These are phyloP conservation scores for Yarrowia phangngaensis DNA, from an alignment of 805 yeast species.

Conservation along the genomic window DNA sequence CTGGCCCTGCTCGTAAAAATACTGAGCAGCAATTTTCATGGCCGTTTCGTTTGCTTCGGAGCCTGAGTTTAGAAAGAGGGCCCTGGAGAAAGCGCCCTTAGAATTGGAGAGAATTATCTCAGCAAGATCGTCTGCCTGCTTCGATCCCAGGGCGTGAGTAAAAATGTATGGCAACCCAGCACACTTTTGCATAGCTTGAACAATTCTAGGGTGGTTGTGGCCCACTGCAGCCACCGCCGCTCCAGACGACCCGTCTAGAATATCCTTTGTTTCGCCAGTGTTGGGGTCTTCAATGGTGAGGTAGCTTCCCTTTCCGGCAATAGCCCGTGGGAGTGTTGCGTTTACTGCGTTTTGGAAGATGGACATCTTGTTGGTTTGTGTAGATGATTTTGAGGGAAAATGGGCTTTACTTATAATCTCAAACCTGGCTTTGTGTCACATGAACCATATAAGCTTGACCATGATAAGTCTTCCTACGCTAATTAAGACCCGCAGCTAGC, in stretches of 20 bases:
- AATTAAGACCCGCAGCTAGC: no score
- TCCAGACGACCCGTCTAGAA: slow-evolving; percentile 28
- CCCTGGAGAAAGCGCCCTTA: slow-evolving; percentile 25
- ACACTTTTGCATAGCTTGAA: slow-evolving; percentile 26
- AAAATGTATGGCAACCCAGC: slow-evolving; percentile 27
- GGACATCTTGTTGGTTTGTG: no score
- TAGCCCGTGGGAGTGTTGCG: slow-evolving; percentile 24
- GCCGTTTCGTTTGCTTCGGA: slow-evolving; percentile 64
- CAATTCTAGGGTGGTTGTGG: slow-evolving; percentile 27
- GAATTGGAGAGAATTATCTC: slow-evolving; percentile 27
- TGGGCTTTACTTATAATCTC: no score
- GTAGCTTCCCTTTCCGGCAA: slow-evolving; percentile 27
- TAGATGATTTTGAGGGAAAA: no score
- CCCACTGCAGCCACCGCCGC: slow-evolving; percentile 29
- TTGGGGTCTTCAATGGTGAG: slow-evolving; percentile 28
- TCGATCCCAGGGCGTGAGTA: slow-evolving; percentile 28
- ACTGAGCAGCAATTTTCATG: slow-evolving; percentile 53
- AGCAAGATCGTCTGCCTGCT: slow-evolving; percentile 28
- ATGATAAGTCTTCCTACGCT: no score
- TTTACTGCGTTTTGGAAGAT: slow-evolving; percentile 25
- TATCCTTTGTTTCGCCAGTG: slow-evolving; percentile 26
- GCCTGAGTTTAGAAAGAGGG: slow-evolving; percentile 43
- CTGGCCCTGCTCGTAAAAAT: slow-evolving; percentile 46
- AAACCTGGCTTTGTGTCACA: no score
- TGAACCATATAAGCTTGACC: no score